A percentile compares a stretch with the other conserved stretches of the same genome.
Evolutionary conservation across 768 basidiomycete genomes (phyloP).

Genomic region (Phaffia tasmanica): DNA sequence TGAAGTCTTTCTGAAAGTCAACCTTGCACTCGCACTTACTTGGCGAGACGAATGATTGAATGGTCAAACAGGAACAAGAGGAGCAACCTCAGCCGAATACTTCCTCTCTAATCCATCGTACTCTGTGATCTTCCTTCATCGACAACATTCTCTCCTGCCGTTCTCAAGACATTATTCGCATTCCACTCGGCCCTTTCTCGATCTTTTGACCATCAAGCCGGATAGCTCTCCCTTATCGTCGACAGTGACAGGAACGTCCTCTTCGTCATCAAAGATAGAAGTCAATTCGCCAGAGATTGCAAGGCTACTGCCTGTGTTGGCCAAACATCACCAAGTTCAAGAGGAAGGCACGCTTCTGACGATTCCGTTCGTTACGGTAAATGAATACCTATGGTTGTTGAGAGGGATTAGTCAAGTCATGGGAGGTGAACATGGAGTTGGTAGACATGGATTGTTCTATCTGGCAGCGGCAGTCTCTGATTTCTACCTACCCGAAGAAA

Average conservation of each 20-base stretch:
- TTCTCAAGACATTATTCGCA: constrained; percentile 98
- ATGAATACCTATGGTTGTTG: constrained; percentile 90
- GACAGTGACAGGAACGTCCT: neutral
- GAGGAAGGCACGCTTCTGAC: constrained; percentile 63
- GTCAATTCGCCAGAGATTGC: constrained; percentile 56
- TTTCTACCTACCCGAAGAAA: constrained; percentile 86
- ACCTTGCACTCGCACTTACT: neutral
- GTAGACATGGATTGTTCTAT: constrained; percentile 76
- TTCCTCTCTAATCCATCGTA: constrained; percentile 69
- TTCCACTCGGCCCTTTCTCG: constrained; percentile 93
- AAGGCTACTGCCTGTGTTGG: constrained; percentile 60
- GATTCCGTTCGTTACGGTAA: constrained; percentile 81
- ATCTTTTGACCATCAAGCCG: constrained; percentile 63
- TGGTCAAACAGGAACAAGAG: constrained; percentile 64
- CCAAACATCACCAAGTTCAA: constrained; percentile 70
- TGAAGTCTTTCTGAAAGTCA: neutral
- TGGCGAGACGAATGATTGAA: constrained; percentile 12
- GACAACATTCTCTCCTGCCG: constrained; percentile 93
- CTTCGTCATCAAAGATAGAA: constrained; percentile 44
- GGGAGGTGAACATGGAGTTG: constrained; percentile 43
- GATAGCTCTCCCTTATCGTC: constrained; percentile 2
- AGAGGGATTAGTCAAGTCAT: constrained; percentile 70
- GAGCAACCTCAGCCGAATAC: constrained; percentile 95
- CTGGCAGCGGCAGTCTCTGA: constrained; percentile 97
- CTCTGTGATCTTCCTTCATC: constrained; percentile 97